Conservation (phyloP, 2,329 filamentous ascomycete genomes). For the Alternaria triticimaculans region DNA sequence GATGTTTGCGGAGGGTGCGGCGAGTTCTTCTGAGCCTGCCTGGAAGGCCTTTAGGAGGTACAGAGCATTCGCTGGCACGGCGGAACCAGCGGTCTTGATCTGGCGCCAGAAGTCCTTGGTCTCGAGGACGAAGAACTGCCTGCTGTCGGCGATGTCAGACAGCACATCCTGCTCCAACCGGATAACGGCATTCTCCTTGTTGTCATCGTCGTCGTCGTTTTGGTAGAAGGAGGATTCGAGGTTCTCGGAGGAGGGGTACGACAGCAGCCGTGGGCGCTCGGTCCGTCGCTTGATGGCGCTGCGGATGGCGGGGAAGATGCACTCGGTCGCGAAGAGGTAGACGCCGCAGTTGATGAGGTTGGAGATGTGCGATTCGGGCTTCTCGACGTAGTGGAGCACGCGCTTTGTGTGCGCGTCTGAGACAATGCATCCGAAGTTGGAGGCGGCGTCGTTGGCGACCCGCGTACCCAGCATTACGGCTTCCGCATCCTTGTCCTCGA, state of each 20-base stretch:
- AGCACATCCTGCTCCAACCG: constrained; percentile 97
- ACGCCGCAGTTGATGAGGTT: constrained; percentile 99
- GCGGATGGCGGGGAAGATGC: constrained; percentile 94
- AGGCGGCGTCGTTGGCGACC: constrained; percentile 87
- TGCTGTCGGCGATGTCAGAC: constrained; percentile 92
- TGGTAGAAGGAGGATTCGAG: constrained; percentile 73
- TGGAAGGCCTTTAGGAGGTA: constrained; percentile 96
- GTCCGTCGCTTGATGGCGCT: constrained; percentile 94
- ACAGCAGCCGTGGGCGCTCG: constrained; percentile 86
- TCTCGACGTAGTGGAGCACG: constrained; percentile 98
- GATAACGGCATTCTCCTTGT: constrained; percentile 82
- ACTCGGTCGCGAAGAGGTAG: constrained; percentile 94
- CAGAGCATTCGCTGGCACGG: constrained; percentile 93
- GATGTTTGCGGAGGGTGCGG: constrained; percentile 83
- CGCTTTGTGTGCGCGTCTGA: constrained; percentile 92
- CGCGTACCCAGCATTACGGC: constrained; percentile 94
- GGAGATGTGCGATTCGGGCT: constrained; percentile 95
- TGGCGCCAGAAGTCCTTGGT: constrained; percentile 99
- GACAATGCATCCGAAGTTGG: constrained; percentile 98
- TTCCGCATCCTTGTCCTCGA: constrained; percentile 94
- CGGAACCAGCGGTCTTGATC: constrained; percentile 98
- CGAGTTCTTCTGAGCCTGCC: constrained; percentile 78
- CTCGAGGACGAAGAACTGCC: constrained; percentile 98
- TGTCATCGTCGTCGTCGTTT: constrained; percentile 72
- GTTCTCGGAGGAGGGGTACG: constrained; percentile 96